phyloP scores from a whole-genome alignment of 1,139 yeast genomes.

The Diutina catenulata region DNA sequence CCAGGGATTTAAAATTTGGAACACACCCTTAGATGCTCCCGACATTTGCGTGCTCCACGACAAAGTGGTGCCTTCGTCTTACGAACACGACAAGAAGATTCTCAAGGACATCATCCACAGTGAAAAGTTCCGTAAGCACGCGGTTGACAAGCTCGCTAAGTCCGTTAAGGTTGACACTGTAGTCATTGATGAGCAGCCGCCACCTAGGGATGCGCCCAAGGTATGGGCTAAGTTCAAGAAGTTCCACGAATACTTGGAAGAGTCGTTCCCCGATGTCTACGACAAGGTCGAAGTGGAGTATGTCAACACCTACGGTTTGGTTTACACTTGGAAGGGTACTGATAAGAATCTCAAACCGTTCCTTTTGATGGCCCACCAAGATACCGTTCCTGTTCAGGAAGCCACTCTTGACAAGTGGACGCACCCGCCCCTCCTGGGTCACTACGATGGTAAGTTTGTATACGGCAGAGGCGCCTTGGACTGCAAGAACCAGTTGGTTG shows the following conservation, averaged over 20 bases:
- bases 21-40: neutral
- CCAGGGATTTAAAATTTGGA: neutral
- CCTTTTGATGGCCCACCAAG: conserved; percentile 11
- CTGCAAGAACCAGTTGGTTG: conserved; percentile 47
- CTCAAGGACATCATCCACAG: neutral
- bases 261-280: conserved; percentile 9
- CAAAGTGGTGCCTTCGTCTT: neutral
- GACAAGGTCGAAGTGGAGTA: conserved; percentile 8
- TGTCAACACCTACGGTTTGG: conserved; percentile 11
- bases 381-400: conserved; percentile 11
- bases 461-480: conserved; percentile 63
- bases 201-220: neutral
- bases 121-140: neutral
- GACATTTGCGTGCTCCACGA: neutral
- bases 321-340: conserved; percentile 10
- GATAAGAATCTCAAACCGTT: conserved; percentile 9
- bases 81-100: neutral
- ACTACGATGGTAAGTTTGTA: conserved; percentile 16
- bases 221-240: conserved; percentile 9
- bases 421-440: conserved; percentile 10
- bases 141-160: neutral
- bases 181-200: neutral
- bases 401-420: conserved; percentile 10
- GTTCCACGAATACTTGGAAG: conserved; percentile 9
- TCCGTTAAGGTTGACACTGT: neutral